A percentile compares a stretch with the other conserved stretches of the same genome.
These are phyloP conservation scores for Erodium trifolium DNA, from an alignment of 441 rosid genomes.

Conservation along the genomic window DNA sequence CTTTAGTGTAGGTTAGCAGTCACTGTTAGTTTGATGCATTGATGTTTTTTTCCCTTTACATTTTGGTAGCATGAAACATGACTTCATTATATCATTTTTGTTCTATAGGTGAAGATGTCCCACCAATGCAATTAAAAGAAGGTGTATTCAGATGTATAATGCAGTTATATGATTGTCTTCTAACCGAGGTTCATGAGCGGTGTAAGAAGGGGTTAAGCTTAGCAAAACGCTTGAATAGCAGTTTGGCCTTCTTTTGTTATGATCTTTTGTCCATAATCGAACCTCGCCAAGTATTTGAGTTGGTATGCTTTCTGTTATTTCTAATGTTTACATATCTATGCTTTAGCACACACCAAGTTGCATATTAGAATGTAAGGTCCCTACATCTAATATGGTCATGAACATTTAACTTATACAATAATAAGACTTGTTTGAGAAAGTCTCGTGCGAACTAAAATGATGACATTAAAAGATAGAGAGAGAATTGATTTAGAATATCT, in stretches of 20 bases:
- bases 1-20: background rate
- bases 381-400: background rate
- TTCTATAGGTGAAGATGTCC: conserved; percentile 85
- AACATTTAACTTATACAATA: background rate
- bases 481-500: background rate
- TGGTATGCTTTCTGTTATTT: conserved; percentile 47
- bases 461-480: background rate
- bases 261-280: conserved; percentile 93
- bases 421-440: background rate
- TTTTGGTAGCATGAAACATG: background rate
- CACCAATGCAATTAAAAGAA: conserved; percentile 96
- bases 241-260: conserved; percentile 98
- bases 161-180: conserved; percentile 94
- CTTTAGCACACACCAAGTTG: background rate
- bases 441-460: background rate
- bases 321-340: conserved; percentile 4
- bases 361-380: background rate
- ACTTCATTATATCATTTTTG: conserved; percentile 9
- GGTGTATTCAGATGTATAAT: conserved; percentile 87
- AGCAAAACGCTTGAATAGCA: conserved; percentile 94
- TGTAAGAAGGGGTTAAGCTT: conserved; percentile 95
- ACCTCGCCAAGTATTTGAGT: conserved; percentile 96
- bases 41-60: background rate
- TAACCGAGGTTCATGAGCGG: conserved; percentile 97
- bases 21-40: background rate